Evolutionary conservation across 129 eudicot genomes (phyloP), one percentile per base, ranked within the genome.

Genomic region (Ambrosia trifida): DNA sequence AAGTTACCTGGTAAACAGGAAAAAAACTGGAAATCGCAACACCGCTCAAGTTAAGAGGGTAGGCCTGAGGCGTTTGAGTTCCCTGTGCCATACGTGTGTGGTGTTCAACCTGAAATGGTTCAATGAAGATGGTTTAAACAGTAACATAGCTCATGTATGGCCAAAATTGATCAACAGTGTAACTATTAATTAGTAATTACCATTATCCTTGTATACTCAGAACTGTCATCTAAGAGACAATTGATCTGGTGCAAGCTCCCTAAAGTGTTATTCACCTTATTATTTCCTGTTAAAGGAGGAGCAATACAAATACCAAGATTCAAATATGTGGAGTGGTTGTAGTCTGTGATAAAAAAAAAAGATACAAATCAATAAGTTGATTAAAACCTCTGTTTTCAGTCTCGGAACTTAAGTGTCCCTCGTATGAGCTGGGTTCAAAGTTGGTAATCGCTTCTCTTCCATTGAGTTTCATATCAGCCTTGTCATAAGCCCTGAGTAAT

Each of bases 1-100:
- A n/a, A 57, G 33, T 45, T 80, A 89, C 96, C 93, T 76, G 76
- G 59, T 78, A 72, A 56, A 64, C 41, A 52, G 88, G 88, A 54
- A 69, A 65, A 54, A 66, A 74, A 51, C 77, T 47, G 18, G 53
- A 47, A 47, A 17, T 47, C 53, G 53, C 70, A 47, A 13, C 18
- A 47, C 53, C 6, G 53, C 17, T 47, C 17, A 4, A 5, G 18
- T 13, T 47, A 47, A 40, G 66, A 64, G 83, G 85, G 64, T 70
- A 82, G 53, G 53, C 84, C 19, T 46, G 76, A 40, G 75, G 74
- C 65, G 75, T 32, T 28, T 75, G 85, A 70, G 72, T 67, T 16
- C 64, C 71, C 58, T 65, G 14, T 47, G 66, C 63, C 41, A 63
- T 43, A 50, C 73, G 52, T 58, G 79, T 49, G 33, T 80, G 68